These are phyloP conservation scores for Chaetothyriales sp. DNA, from an alignment of 2,329 filamentous ascomycete species.

Conservation along the genomic window DNA sequence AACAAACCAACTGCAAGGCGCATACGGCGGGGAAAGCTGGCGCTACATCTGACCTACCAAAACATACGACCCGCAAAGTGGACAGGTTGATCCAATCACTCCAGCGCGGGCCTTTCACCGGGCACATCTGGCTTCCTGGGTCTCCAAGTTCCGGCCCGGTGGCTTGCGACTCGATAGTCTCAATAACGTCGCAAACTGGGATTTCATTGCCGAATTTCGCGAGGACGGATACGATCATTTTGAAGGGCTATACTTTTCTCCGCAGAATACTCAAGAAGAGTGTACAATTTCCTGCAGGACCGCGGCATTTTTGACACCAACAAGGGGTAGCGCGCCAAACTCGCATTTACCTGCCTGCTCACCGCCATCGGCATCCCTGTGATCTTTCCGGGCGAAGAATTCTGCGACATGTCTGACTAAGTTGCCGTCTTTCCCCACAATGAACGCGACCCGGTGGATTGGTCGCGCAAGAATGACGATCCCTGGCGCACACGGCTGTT, in stretches of 20 bases:
- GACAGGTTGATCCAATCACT: not conserved
- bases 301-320: not conserved
- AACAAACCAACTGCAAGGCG: not conserved
- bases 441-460: conserved; percentile 1
- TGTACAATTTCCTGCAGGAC: not conserved
- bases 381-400: conserved; percentile 1
- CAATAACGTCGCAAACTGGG: conserved; percentile 1
- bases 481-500: not conserved
- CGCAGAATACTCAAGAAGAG: not conserved
- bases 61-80: not conserved
- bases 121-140: not conserved
- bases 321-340: not conserved
- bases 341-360: conserved; percentile 1
- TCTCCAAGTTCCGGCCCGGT: not conserved
- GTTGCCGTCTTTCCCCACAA: not conserved
- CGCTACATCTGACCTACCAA: not conserved
- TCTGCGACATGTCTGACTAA: not conserved
- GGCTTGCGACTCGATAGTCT: conserved; percentile 1
- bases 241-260: not conserved
- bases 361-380: conserved; percentile 1
- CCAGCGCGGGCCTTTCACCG: not conserved
- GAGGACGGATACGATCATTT: not conserved
- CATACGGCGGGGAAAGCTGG: not conserved
- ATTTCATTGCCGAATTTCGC: not conserved
- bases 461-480: not conserved